These are phyloP conservation scores for Lavandula angustifolia DNA, from an alignment of 257 asterid species.

Conservation along the genomic window DNA sequence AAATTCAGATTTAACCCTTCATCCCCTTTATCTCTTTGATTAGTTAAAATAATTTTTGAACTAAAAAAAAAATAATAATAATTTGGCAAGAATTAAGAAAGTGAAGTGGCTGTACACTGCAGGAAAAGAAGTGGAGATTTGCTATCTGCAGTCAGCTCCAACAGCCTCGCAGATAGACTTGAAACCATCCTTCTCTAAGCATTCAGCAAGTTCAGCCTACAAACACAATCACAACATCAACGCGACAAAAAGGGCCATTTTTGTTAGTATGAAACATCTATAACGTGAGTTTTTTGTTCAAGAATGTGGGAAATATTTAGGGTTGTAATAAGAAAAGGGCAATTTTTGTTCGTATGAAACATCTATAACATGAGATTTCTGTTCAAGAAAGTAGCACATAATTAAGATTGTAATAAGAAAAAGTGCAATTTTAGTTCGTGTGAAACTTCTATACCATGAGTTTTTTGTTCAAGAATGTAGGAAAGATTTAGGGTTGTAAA, in stretches of 20 bases:
- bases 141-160: slow-evolving; percentile 84
- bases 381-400: not conserved
- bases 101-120: slow-evolving; percentile 27
- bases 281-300: no score
- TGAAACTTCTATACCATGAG: not conserved
- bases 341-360: no score
- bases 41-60: not conserved
- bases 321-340: no score
- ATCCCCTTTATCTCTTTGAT: no score
- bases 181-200: slow-evolving; percentile 85
- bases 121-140: slow-evolving; percentile 23
- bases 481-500: no score
- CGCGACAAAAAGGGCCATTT: no score
- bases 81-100: slow-evolving; percentile 20
- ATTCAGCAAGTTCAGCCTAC: slow-evolving; percentile 79
- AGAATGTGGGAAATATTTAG: no score
- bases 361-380: no score
- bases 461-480: not conserved
- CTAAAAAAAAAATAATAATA: not conserved
- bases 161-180: slow-evolving; percentile 79
- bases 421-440: no score
- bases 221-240: not conserved
- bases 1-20: no score
- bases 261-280: no score
- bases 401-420: not conserved